Percentiles rank a stretch among this genome's conserved stretches.
phyloP scores from a whole-genome alignment of 1,284 basidiomycete species.

The Irpex lacteus region DNA sequence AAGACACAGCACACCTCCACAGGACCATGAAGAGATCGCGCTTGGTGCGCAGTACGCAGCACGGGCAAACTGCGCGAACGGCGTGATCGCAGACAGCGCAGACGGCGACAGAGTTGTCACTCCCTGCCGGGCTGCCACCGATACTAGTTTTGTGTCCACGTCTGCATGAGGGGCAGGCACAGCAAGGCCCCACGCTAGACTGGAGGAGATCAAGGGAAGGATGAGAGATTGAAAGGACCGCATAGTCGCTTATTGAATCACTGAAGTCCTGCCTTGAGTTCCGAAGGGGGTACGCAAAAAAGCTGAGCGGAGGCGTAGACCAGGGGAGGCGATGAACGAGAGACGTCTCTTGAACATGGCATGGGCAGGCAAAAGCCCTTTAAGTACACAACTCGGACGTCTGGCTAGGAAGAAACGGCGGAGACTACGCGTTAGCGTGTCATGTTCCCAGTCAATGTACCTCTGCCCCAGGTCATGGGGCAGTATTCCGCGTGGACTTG shows the following conservation, averaged over 20 bases:
- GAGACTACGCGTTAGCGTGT: neutral
- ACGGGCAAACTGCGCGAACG: slow-evolving; percentile 49
- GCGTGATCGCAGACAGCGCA: slow-evolving; percentile 36
- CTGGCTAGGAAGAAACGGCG: neutral
- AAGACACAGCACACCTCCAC: slow-evolving; percentile 36
- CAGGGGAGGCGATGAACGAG: neutral
- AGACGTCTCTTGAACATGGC: neutral
- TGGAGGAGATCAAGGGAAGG: neutral
- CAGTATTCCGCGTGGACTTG: neutral
- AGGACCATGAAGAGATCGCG: slow-evolving; percentile 40
- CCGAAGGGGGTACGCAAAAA: no score
- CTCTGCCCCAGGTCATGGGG: neutral
- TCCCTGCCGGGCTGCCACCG: slow-evolving; percentile 5
- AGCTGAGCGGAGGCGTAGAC: no score
- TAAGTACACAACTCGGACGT: no score
- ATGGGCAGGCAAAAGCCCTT: no score
- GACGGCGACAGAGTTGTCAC: slow-evolving; percentile 32
- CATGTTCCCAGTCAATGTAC: neutral
- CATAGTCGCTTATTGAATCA: neutral
- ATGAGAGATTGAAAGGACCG: neutral
- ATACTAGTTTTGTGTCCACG: neutral
- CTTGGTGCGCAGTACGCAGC: slow-evolving; percentile 47
- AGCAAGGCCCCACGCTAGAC: slow-evolving; percentile 1
- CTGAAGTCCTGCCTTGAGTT: neutral
- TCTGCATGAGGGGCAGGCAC: slow-evolving; percentile 6